Conservation (phyloP, 2,329 filamentous ascomycete genomes). For the Fusarium pseudocircinatum region DNA sequence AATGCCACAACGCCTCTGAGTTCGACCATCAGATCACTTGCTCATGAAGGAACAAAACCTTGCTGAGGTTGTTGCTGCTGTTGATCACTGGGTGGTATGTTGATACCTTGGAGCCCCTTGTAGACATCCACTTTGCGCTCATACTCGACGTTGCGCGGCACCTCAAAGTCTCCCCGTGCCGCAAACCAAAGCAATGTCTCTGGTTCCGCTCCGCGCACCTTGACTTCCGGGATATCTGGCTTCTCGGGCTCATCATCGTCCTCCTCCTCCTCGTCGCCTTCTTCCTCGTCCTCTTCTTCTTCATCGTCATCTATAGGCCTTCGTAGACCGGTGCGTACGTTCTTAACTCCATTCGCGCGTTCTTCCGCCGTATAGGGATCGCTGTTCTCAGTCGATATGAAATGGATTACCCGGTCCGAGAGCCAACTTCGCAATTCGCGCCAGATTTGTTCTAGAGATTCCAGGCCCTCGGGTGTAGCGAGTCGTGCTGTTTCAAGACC, state of each 20-base stretch:
- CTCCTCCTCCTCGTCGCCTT: constrained; percentile 32
- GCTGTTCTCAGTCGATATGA: constrained; percentile 56
- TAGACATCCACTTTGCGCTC: constrained; percentile 48
- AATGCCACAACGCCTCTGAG: not conserved
- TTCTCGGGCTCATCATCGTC: constrained; percentile 5
- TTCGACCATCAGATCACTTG: not conserved
- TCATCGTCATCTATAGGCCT: constrained; percentile 64
- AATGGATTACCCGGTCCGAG: constrained; percentile 52
- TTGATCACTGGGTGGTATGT: constrained; percentile 42
- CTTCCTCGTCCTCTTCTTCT: constrained; percentile 65
- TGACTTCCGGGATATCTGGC: constrained; percentile 37
- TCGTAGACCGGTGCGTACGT: constrained; percentile 76
- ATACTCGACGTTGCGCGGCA: constrained; percentile 58
- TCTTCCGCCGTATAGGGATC: constrained; percentile 79
- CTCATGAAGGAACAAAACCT: constrained; percentile 22
- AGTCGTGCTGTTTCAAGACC: constrained; percentile 61
- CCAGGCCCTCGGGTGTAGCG: constrained; percentile 56
- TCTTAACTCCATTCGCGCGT: constrained; percentile 70
- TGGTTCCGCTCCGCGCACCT: constrained; percentile 52
- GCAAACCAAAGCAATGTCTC: constrained; percentile 60
- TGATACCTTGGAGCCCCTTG: constrained; percentile 50
- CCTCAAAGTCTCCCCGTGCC: constrained; percentile 55
- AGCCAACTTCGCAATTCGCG: constrained; percentile 55
- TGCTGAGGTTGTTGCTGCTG: constrained; percentile 12
- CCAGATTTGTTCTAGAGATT: constrained; percentile 66